Evolutionary conservation across 2,329 filamentous ascomycete species (phyloP).

Genomic region (Fusarium falciforme): DNA sequence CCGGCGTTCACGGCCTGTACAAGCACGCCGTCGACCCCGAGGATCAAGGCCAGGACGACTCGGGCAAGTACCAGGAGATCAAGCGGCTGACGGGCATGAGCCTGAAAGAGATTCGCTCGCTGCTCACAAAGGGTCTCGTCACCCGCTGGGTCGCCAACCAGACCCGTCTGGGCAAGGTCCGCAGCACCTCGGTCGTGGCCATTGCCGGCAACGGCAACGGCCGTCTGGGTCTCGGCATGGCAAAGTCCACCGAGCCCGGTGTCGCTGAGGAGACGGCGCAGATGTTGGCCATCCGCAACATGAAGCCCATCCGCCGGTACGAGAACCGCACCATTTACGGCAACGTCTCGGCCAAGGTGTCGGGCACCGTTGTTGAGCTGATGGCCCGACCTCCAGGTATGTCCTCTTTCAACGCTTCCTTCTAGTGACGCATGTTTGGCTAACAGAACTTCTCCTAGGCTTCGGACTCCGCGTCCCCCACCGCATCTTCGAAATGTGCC

Average conservation of each 20-base stretch:
- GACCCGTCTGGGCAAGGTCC: slow-evolving; percentile 95
- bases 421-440: background rate
- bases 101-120: slow-evolving; percentile 61
- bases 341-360: slow-evolving; percentile 84
- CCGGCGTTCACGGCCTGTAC: slow-evolving; percentile 64
- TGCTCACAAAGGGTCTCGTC: slow-evolving; percentile 80
- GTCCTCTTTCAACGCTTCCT: slow-evolving; percentile 43
- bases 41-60: slow-evolving; percentile 63
- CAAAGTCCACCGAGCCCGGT: slow-evolving; percentile 81
- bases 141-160: slow-evolving; percentile 85
- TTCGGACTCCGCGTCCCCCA: slow-evolving; percentile 94
- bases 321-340: slow-evolving; percentile 94
- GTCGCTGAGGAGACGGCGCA: slow-evolving; percentile 79
- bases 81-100: slow-evolving; percentile 67
- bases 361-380: slow-evolving; percentile 86
- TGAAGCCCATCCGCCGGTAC: slow-evolving; percentile 91
- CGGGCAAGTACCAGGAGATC: slow-evolving; percentile 62
- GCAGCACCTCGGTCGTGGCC: slow-evolving; percentile 77
- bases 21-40: slow-evolving; percentile 60
- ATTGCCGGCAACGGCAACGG: slow-evolving; percentile 91
- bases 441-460: slow-evolving; percentile 63
- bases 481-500: slow-evolving; percentile 94
- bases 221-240: slow-evolving; percentile 87
- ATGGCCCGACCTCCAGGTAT: slow-evolving; percentile 88
- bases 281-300: slow-evolving; percentile 87